Percentiles rank a stretch among this genome's conserved stretches.
Evolutionary conservation across 768 basidiomycete species (phyloP).

Genomic region (Glaciozyma martinii): DNA sequence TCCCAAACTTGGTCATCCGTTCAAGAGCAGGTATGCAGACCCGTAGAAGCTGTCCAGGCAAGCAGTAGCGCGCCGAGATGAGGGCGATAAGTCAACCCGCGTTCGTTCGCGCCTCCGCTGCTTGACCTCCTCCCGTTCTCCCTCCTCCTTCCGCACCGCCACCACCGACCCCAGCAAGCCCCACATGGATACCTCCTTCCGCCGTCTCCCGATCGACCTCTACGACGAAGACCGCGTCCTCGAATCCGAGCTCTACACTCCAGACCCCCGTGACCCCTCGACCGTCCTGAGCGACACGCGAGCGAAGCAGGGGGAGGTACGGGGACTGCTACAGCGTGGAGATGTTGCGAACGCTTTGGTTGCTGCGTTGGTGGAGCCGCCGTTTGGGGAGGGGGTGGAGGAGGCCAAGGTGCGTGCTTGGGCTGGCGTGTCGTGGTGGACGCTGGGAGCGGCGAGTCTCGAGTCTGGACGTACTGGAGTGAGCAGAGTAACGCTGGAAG

Average conservation of each 20-base stretch:
- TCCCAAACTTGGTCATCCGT: too few relatives aligned
- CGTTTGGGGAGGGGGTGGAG: constrained; percentile 66
- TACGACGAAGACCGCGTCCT: constrained; percentile 85
- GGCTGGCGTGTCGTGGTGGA: background rate
- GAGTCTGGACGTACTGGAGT: too few relatives aligned
- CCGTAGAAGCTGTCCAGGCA: too few relatives aligned
- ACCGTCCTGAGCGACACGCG: constrained; percentile 69
- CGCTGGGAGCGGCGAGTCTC: too few relatives aligned
- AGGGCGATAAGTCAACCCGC: too few relatives aligned
- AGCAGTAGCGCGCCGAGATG: too few relatives aligned
- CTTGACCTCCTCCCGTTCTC: too few relatives aligned
- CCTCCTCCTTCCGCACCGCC: too few relatives aligned
- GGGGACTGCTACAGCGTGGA: constrained; percentile 60
- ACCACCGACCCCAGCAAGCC: too few relatives aligned
- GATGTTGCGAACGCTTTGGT: constrained; percentile 66
- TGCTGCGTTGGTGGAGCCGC: constrained; percentile 54
- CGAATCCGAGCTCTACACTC: constrained; percentile 75
- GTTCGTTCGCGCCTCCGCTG: too few relatives aligned
- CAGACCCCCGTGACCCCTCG: constrained; percentile 68
- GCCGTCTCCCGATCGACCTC: constrained; percentile 88
- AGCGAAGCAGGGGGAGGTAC: constrained; percentile 60
- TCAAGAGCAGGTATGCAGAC: too few relatives aligned
- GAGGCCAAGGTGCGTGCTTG: constrained; percentile 70
- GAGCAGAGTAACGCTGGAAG: too few relatives aligned
- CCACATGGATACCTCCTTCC: constrained; percentile 47